phyloP scores from a whole-genome alignment of 2,329 filamentous ascomycete genomes.

The Pyrenophora seminiperda region DNA sequence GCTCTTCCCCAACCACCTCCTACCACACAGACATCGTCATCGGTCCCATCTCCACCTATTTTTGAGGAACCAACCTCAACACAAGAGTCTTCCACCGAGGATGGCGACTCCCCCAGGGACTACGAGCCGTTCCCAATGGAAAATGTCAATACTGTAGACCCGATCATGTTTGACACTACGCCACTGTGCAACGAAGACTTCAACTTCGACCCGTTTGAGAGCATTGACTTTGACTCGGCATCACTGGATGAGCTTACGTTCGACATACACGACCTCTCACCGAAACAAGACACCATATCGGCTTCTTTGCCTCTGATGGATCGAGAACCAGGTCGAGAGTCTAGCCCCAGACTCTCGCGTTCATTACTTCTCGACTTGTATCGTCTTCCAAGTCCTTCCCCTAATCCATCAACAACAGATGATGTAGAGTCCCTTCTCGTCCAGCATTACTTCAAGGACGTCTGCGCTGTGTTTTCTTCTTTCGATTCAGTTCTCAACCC shows the following conservation, averaged over 20 bases:
- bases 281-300: slow-evolving; percentile 23
- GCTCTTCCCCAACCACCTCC: slow-evolving; percentile 15
- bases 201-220: slow-evolving; percentile 33
- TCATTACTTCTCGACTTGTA: slow-evolving; percentile 50
- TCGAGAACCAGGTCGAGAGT: slow-evolving; percentile 25
- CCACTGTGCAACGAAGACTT: slow-evolving; percentile 33
- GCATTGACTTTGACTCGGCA: slow-evolving; percentile 34
- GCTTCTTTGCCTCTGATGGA: slow-evolving; percentile 19
- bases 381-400: slow-evolving; percentile 42
- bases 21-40: slow-evolving; percentile 26
- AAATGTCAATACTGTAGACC: slow-evolving; percentile 30
- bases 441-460: slow-evolving; percentile 68
- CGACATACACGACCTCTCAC: slow-evolving; percentile 26
- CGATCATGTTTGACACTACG: slow-evolving; percentile 34
- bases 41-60: slow-evolving; percentile 24
- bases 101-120: slow-evolving; percentile 30
- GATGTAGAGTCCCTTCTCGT: slow-evolving; percentile 62
- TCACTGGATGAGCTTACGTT: slow-evolving; percentile 28
- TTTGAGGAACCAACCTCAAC: slow-evolving; percentile 24
- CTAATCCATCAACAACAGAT: slow-evolving; percentile 42
- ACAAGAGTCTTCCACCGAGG: slow-evolving; percentile 35
- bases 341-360: slow-evolving; percentile 41
- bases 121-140: slow-evolving; percentile 36
- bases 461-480: slow-evolving; percentile 66
- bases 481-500: slow-evolving; percentile 68